Evolutionary conservation across 192 early-diverging fungal genomes (phyloP), one percentile per base, ranked within the genome.

Genomic region (Coemansia sp.): DNA sequence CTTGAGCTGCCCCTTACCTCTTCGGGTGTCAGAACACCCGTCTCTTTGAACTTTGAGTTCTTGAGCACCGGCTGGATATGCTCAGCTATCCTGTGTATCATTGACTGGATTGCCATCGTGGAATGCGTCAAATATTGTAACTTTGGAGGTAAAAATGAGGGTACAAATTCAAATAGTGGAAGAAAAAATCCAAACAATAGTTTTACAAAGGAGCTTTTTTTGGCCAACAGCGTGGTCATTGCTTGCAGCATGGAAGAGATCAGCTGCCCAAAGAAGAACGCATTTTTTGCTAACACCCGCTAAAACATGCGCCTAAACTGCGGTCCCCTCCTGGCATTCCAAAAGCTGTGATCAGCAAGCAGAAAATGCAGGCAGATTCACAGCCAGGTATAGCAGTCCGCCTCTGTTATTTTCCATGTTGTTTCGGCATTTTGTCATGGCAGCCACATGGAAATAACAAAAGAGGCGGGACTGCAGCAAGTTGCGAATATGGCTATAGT

Each of bases 1-100:
- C 54, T 45, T 6, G 10, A 12, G 41, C n/a, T 17, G 11, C 16
- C 16, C 11, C 82, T 76, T 84, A 85, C 88, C 83, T 95, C 96
- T 63, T 97, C 93, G 34, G 96, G 92, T 5, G 94, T 96, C 57
- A 98, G 82, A 47, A 93, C 93, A 16, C 94, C 96, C 1, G 93
- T 92, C 46, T 96, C 93, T 67, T 90, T 89, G 76, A 98, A 98
- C 76, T 93, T 93, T 30, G 91, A 93, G 62, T 93, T 84, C 67
- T 89, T 94, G 36, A 98, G 82, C 6, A 98, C 82, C 28, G 96
- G 96, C 59, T 89, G 89, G 38, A 94, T 80, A 76, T 96, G 94
- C 73, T 98, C 96, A 37, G 92, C 85, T 50, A 88, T 77, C 56
- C 82, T 83, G 56, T 84, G 84, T 36, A 88, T 81, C 53, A 88